phyloP scores from a whole-genome alignment of 1,284 basidiomycete species.

The Trichosporon coremiiforme region DNA sequence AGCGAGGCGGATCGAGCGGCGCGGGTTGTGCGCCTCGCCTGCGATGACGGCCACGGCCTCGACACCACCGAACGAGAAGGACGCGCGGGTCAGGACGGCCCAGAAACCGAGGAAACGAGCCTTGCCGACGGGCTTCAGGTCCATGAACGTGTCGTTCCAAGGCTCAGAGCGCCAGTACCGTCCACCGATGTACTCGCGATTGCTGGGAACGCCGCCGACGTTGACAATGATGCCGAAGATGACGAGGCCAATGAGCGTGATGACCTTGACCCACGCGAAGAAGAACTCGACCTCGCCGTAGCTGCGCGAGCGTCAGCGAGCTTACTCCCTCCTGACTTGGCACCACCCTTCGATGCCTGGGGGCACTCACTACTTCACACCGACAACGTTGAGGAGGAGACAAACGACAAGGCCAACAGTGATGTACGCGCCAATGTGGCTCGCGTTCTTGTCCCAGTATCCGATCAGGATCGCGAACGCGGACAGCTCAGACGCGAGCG shows the following conservation, averaged over 20 bases:
- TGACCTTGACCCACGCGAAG: constrained; percentile 66
- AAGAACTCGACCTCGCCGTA: constrained; percentile 62
- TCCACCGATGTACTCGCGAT: constrained; percentile 56
- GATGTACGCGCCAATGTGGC: constrained; percentile 29
- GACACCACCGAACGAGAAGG: constrained; percentile 46
- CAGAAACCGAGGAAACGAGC: constrained; percentile 65
- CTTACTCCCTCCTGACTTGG: too few species aligned
- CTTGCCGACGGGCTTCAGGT: constrained; percentile 27
- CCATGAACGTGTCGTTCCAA: constrained; percentile 50
- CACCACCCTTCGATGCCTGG: too few species aligned
- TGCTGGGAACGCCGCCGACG: constrained; percentile 69
- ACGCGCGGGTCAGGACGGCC: constrained; percentile 59
- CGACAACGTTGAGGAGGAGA: constrained; percentile 26
- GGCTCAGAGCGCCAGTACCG: constrained; percentile 66
- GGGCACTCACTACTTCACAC: constrained; percentile 25
- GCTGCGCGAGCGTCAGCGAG: constrained; percentile 19
- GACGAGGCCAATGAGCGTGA: constrained; percentile 62
- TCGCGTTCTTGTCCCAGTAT: constrained; percentile 68
- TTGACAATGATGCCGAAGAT: constrained; percentile 69
- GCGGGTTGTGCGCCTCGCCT: constrained; percentile 63
- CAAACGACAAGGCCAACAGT: constrained; percentile 15
- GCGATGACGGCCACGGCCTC: constrained; percentile 57
- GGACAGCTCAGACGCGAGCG: constrained; percentile 66
- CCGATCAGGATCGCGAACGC: constrained; percentile 72
- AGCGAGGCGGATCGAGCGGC: constrained; percentile 70